Evolutionary conservation across 2,329 filamentous ascomycete genomes (phyloP), one percentile per base, ranked within the genome.

Genomic region (Coniochaeta sp.): DNA sequence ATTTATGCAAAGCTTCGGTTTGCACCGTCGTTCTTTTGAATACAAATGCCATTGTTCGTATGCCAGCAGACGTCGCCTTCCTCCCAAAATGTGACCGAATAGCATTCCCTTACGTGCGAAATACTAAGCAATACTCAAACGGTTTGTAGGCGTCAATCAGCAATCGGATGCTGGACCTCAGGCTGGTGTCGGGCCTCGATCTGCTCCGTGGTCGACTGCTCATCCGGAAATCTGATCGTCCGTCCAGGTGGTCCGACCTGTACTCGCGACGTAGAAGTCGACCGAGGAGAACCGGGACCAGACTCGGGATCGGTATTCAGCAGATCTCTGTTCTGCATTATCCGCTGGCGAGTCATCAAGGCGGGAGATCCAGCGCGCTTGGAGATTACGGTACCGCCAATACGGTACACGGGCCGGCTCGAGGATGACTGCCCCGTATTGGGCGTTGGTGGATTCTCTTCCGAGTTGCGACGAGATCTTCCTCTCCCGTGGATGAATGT

Each of bases 161-260:
- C 42, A 28, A 16, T 3, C 47, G 12, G 3, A 2, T 28, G 14
- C 47, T 52, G 30, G 47, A 30, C 10, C 1, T 28, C 47, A 52
- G 6, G 2, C 47, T 52, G 47, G 14, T 30, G 26, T 9, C 5
- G 17, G n/a, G 47, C 47, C 47, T 57, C 34, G 10, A 2, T 30
- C 55, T 57, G 55, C 34, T 14, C 34, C 26, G 40, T 47, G 24
- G 38, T 55, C 36, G 36, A 44, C 50, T 62, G 55, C 61, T 77
- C 78, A 62, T 79, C 77, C 4, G 76, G 75, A 59, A 80, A 79
- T 4, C 76, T 74, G 62, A 81, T 77, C 17, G 73, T 75, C 61
- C 77, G 72, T 34, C 66, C 65, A 19, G 66, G 64, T 14, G 30
- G 28, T 24, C 54, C 54, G 19, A 22, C 3, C 16, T 8, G 52